A percentile compares a stretch with the other conserved stretches of the same genome.
Evolutionary conservation across 1,284 basidiomycete species (phyloP).

Genomic region (Cutaneotrichosporon sp.): DNA sequence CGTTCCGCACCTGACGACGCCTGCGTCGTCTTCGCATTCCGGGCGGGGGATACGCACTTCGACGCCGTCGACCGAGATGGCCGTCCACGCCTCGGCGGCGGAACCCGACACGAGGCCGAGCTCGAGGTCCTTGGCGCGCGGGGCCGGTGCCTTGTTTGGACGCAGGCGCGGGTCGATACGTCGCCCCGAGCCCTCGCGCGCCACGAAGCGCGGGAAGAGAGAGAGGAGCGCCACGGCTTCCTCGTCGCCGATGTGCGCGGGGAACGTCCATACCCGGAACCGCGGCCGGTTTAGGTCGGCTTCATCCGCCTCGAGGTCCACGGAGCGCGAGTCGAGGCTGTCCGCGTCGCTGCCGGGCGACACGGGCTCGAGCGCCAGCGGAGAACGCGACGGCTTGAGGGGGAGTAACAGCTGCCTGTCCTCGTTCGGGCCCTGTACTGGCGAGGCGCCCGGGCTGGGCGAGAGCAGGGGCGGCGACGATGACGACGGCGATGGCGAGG

Average conservation of each 20-base stretch:
- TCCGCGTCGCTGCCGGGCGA: neutral
- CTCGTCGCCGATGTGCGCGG: conserved; percentile 36
- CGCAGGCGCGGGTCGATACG: conserved; percentile 30
- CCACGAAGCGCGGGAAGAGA: conserved; percentile 29
- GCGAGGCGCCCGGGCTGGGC: neutral
- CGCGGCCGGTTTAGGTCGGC: conserved; percentile 37
- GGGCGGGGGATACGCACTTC: conserved; percentile 21
- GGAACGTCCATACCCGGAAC: conserved; percentile 42
- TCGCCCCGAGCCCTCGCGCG: conserved; percentile 7
- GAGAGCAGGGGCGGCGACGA: neutral
- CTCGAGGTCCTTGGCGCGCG: conserved; percentile 26
- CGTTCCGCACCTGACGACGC: conserved; percentile 36
- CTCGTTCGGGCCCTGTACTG: neutral
- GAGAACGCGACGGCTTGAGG: neutral
- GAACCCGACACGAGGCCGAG: conserved; percentile 15
- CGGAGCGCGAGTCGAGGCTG: neutral
- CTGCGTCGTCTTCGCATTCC: conserved; percentile 29
- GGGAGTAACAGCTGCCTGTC: neutral
- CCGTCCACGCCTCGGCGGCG: conserved; percentile 18
- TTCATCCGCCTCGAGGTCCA: conserved; percentile 22
- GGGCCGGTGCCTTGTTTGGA: conserved; percentile 17
- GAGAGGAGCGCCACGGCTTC: conserved; percentile 32
- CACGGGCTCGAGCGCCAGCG: neutral
- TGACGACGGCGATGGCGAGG: too few relatives aligned
- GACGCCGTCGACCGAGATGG: conserved; percentile 18